Percentiles rank a stretch among this genome's conserved stretches.
phyloP scores from a whole-genome alignment of 2,329 filamentous ascomycete species.

The Pseudogymnoascus sp. region DNA sequence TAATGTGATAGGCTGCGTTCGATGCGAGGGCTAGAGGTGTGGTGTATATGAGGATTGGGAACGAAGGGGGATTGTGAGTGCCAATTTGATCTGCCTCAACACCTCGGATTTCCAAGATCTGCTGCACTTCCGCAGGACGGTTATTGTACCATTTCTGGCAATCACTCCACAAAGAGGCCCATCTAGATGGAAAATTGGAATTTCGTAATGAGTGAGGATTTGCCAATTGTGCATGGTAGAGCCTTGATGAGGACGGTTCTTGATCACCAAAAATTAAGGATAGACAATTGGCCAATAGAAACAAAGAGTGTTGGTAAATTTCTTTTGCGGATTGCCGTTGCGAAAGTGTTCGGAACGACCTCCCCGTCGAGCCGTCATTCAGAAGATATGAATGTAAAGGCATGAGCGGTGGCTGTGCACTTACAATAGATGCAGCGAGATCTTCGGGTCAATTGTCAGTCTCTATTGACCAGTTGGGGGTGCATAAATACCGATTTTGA shows the following conservation, averaged over 20 bases:
- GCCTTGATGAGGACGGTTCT: neutral
- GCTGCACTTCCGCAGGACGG: conserved; percentile 6
- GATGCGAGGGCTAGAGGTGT: conserved; percentile 5
- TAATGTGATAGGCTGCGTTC: neutral
- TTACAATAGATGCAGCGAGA: neutral
- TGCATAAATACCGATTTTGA: conserved; percentile 9
- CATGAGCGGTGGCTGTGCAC: neutral
- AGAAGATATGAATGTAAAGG: neutral
- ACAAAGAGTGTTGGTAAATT: neutral
- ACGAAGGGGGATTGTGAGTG: neutral
- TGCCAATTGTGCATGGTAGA: neutral
- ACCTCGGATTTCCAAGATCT: conserved; percentile 3
- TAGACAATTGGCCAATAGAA: neutral
- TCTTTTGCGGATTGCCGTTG: neutral
- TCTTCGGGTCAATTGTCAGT: neutral
- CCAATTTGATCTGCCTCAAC: neutral
- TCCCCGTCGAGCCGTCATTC: neutral
- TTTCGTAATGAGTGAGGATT: neutral
- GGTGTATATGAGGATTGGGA: conserved; percentile 10
- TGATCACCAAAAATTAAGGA: neutral
- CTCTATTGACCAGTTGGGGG: neutral
- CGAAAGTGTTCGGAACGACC: neutral
- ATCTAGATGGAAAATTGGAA: neutral
- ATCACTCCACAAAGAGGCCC: conserved; percentile 8
- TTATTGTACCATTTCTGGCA: conserved; percentile 6